Evolutionary conservation across 768 basidiomycete genomes (phyloP).

Genomic region (Russula brevipes): DNA sequence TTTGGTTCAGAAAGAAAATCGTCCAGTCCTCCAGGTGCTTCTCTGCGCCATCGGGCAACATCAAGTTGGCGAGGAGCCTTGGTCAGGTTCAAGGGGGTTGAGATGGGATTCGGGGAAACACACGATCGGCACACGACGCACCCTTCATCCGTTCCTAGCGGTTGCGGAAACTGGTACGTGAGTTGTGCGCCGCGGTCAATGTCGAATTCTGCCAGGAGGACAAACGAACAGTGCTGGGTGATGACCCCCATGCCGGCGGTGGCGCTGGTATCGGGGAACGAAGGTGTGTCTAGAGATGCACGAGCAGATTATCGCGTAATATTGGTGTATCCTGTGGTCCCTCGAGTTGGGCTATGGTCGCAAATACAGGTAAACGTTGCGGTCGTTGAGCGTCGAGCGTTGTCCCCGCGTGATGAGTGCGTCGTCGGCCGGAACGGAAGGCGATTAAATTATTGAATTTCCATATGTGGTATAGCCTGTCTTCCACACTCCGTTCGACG

Average conservation of each 20-base stretch:
- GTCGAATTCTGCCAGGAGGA: constrained; percentile 97
- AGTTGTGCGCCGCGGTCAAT: constrained; percentile 91
- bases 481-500: no score
- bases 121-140: constrained; percentile 35
- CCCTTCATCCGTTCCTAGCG: constrained; percentile 93
- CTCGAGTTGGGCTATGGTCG: no score
- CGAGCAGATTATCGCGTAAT: neutral
- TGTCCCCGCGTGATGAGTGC: no score
- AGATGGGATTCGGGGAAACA: neutral
- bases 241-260: constrained; percentile 45
- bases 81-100: constrained; percentile 13
- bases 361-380: neutral
- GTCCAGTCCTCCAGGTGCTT: constrained; percentile 96
- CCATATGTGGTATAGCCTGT: constrained; percentile 6
- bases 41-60: constrained; percentile 98
- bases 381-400: neutral
- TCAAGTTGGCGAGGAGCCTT: constrained; percentile 91
- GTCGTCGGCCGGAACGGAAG: neutral
- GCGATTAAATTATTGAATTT: neutral
- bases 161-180: constrained; percentile 93
- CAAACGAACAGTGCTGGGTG: constrained; percentile 82
- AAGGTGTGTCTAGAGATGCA: neutral
- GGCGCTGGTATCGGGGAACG: neutral
- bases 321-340: neutral
- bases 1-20: constrained; percentile 96